These are phyloP conservation scores for Chalciporus chontae DNA, from an alignment of 768 basidiomycete genomes.

Conservation along the genomic window DNA sequence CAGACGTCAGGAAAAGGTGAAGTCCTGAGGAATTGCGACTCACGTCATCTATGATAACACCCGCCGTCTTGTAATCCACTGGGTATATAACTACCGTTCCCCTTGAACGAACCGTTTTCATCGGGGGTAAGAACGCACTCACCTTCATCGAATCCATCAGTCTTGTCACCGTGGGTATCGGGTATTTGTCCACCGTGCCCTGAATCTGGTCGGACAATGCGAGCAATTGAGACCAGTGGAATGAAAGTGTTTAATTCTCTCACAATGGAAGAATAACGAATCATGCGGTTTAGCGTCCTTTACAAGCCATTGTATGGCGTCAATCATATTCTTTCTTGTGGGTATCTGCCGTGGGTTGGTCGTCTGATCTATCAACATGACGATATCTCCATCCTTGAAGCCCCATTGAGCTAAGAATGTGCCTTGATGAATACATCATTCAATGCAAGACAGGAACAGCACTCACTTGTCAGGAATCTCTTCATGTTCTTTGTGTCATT, in stretches of 20 bases:
- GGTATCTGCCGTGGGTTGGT: slow-evolving; percentile 42
- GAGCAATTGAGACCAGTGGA: not conserved
- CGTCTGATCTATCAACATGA: slow-evolving; percentile 51
- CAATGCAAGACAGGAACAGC: not conserved
- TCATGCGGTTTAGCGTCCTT: slow-evolving; percentile 64
- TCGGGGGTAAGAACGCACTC: not conserved
- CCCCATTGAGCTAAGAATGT: slow-evolving; percentile 30
- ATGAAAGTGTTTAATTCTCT: not conserved
- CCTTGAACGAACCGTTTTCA: not conserved
- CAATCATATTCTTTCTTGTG: slow-evolving; percentile 52
- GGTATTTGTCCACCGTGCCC: slow-evolving; percentile 93
- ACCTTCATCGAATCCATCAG: slow-evolving; percentile 81
- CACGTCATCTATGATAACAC: slow-evolving; percentile 79
- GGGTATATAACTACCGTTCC: slow-evolving; percentile 74
- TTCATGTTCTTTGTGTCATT: slow-evolving; percentile 76
- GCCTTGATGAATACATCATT: slow-evolving; percentile 20
- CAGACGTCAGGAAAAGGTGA: not conserved
- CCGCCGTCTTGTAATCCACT: slow-evolving; percentile 71
- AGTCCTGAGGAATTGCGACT: slow-evolving; percentile 20
- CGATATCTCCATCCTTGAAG: slow-evolving; percentile 52
- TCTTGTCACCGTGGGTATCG: slow-evolving; percentile 75
- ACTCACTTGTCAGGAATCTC: slow-evolving; percentile 60
- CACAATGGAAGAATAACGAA: slow-evolving; percentile 75
- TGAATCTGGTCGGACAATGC: slow-evolving; percentile 52
- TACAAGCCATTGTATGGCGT: slow-evolving; percentile 66